These are phyloP conservation scores for Claviceps sp. DNA, from an alignment of 2,329 filamentous ascomycete genomes.

Conservation along the genomic window DNA sequence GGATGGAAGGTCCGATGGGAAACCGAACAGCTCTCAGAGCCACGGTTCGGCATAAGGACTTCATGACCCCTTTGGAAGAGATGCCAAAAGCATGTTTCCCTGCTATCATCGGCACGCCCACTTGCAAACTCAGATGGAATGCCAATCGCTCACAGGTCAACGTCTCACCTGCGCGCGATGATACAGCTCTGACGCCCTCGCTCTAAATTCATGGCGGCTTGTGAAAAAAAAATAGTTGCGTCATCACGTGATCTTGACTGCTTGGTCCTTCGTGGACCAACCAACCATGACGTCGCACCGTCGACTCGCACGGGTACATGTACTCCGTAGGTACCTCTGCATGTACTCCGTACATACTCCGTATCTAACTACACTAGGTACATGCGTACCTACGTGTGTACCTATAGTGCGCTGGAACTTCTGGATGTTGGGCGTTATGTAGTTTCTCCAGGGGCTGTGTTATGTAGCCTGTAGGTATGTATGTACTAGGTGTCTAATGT, in stretches of 20 bases:
- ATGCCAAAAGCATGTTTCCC: slow-evolving; percentile 1
- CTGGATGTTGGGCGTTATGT: no score
- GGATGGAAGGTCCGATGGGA: slow-evolving; percentile 6
- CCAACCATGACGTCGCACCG: slow-evolving; percentile 1
- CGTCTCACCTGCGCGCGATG: not conserved
- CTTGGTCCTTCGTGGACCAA: not conserved
- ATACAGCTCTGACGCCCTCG: not conserved
- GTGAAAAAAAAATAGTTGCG: not conserved
- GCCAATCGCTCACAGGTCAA: not conserved
- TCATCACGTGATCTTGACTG: not conserved
- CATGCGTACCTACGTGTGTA: no score
- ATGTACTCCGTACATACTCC: no score
- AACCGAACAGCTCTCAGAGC: slow-evolving; percentile 12
- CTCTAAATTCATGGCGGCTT: not conserved
- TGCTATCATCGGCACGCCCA: not conserved
- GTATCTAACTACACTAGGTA: no score
- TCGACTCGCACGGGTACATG: not conserved
- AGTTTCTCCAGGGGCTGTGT: no score
- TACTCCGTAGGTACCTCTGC: no score
- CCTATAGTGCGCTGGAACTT: no score
- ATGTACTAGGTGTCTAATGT: no score
- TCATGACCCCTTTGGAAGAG: slow-evolving; percentile 15
- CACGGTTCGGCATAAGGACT: slow-evolving; percentile 14
- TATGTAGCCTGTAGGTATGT: no score
- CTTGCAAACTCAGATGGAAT: not conserved